Base-by-base conservation (phyloP, 2,329 filamentous ascomycete species). In the Lasiodiplodia sp. region DNA sequence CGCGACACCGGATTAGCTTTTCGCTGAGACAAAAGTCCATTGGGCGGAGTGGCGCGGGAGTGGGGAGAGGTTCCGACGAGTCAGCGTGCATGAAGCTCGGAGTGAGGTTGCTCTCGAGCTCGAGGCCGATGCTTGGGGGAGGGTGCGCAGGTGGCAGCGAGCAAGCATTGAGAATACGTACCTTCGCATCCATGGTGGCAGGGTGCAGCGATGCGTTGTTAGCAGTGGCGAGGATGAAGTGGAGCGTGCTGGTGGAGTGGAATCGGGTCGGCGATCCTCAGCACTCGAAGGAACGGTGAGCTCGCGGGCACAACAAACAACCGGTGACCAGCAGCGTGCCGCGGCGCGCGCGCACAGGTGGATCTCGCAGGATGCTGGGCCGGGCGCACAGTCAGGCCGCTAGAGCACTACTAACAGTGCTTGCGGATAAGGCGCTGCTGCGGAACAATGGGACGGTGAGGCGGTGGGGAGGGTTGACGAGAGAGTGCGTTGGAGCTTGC, bases 161-260 rank as follows among this genome's bases (percentile, higher is more conserved):
- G 58, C 47, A 63, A 60, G 64, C 55, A 57, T 57, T 51, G 64
- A 49, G 55, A 57, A 56, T 57, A 69, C 75, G 75, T 77, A 83
- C 81, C 78, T 82, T 82, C 75, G 81, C 81, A 70, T 83, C 81
- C 81, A 82, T 82, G 71, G 58, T 79, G 74, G 64, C 57, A 49
- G 57, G 57, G 10, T 62, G 57, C 57, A 62, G 40, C 25, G 40
- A 62, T 62, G 57, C 57, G 57, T 62, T 62, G 57, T 47, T 68
- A 64, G 70, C 66, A 60, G 62, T 69, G 70, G 47, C 56, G 56
- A 70, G 70, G 73, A 74, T 70, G 49, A 3, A 28, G 64, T 56
- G 64, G 57, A 62, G 57, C 38, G 40, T 25, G 57, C 40, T 44
- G 64, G 49, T 66, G 52, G 47, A 57, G 52, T 56, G 64, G 64